These are phyloP conservation scores for Fusarium pseudograminearum DNA, from an alignment of 2,329 filamentous ascomycete genomes.

Conservation along the genomic window DNA sequence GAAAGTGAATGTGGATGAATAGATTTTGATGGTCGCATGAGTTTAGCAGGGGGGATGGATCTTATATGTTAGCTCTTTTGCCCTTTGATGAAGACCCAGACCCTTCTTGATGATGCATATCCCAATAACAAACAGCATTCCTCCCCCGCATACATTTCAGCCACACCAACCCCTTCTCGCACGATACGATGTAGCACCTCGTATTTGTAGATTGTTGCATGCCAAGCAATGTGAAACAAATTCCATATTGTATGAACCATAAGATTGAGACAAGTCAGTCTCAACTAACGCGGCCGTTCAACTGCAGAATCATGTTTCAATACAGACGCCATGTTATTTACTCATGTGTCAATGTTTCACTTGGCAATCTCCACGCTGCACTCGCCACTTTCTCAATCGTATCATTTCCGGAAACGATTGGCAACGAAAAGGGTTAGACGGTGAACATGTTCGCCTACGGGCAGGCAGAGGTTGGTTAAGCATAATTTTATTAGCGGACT, in stretches of 20 bases:
- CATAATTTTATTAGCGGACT: background rate
- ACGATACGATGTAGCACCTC: background rate
- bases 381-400: background rate
- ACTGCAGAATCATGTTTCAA: background rate
- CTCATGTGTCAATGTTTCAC: background rate
- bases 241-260: background rate
- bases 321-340: background rate
- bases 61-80: background rate
- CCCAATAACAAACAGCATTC: background rate
- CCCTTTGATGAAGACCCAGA: rapidly evolving
- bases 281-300: background rate
- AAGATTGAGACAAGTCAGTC: background rate
- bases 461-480: background rate
- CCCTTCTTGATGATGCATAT: background rate
- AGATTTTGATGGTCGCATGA: background rate
- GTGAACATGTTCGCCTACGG: background rate
- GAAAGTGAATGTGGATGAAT: background rate
- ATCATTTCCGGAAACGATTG: background rate
- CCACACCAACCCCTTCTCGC: background rate
- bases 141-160: background rate
- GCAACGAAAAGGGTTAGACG: background rate
- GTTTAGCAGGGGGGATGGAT: background rate
- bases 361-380: background rate
- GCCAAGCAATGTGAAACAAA: background rate
- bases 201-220: background rate